These are phyloP conservation scores for Aplosporella prunicola DNA, from an alignment of 2,329 filamentous ascomycete genomes.

Conservation along the genomic window DNA sequence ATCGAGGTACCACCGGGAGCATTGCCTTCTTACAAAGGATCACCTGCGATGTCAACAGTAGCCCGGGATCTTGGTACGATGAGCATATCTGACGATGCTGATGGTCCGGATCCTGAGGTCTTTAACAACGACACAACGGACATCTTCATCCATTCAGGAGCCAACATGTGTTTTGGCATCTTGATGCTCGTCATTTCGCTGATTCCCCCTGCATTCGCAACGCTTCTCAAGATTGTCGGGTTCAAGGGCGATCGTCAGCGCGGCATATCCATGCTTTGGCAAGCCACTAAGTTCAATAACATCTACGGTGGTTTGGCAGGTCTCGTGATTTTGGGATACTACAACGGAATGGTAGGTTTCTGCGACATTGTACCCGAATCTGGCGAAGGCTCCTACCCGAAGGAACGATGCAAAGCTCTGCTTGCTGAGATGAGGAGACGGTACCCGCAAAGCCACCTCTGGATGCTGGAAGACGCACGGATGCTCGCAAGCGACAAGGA, in stretches of 20 bases:
- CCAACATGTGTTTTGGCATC: conserved; percentile 82
- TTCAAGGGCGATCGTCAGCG: conserved; percentile 81
- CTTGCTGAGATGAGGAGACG: conserved; percentile 63
- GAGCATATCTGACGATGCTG: neutral
- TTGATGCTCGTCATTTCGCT: conserved; percentile 82
- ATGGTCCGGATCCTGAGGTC: conserved; percentile 33
- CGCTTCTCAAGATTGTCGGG: conserved; percentile 76
- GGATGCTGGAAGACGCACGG: conserved; percentile 80
- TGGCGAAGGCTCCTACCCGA: conserved; percentile 56
- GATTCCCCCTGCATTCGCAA: conserved; percentile 83
- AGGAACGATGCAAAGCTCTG: conserved; percentile 54
- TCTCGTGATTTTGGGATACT: conserved; percentile 72
- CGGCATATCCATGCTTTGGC: conserved; percentile 82
- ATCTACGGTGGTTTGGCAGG: conserved; percentile 88
- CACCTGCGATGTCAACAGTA: too few relatives aligned
- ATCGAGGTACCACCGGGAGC: conserved; percentile 15
- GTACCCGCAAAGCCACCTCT: conserved; percentile 75
- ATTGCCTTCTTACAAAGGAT: conserved; percentile 7
- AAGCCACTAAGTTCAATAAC: conserved; percentile 74
- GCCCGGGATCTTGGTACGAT: too few relatives aligned
- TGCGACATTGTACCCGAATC: conserved; percentile 74
- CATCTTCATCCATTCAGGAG: conserved; percentile 78
- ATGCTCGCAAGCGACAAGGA: conserved; percentile 59
- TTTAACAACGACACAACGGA: conserved; percentile 67
- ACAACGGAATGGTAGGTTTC: conserved; percentile 76